Evolutionary conservation across 108 stramenopile genomes (phyloP).

Genomic region (Discostella stelligeroides): DNA sequence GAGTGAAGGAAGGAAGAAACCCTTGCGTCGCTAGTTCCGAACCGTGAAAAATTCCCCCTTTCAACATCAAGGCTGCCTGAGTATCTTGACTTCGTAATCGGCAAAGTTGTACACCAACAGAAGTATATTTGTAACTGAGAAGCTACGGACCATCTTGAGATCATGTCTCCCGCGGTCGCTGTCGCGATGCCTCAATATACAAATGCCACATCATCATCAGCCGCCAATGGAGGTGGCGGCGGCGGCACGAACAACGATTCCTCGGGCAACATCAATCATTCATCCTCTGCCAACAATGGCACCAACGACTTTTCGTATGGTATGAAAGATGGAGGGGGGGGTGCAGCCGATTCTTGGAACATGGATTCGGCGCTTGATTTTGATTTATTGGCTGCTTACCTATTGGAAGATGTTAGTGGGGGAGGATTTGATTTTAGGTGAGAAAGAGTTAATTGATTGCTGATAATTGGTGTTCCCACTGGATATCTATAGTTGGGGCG

Average conservation of each 20-base stretch:
- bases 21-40: no score
- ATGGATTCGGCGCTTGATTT: constrained; percentile 69
- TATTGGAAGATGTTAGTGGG: constrained; percentile 68
- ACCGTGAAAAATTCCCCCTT: no score
- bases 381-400: constrained; percentile 84
- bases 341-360: not conserved
- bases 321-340: not conserved
- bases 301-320: not conserved
- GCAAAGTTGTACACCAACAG: no score
- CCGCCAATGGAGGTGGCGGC: not conserved
- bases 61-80: no score
- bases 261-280: not conserved
- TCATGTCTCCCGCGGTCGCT: no score
- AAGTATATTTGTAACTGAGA: no score
- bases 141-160: no score
- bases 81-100: no score
- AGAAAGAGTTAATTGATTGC: constrained; percentile 11
- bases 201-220: not conserved
- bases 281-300: not conserved
- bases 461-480: not conserved
- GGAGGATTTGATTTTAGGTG: constrained; percentile 75
- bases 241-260: not conserved
- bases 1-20: no score
- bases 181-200: not conserved
- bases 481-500: not conserved